Base-by-base conservation (phyloP, 768 basidiomycete species). In the Mycena galericulata region DNA sequence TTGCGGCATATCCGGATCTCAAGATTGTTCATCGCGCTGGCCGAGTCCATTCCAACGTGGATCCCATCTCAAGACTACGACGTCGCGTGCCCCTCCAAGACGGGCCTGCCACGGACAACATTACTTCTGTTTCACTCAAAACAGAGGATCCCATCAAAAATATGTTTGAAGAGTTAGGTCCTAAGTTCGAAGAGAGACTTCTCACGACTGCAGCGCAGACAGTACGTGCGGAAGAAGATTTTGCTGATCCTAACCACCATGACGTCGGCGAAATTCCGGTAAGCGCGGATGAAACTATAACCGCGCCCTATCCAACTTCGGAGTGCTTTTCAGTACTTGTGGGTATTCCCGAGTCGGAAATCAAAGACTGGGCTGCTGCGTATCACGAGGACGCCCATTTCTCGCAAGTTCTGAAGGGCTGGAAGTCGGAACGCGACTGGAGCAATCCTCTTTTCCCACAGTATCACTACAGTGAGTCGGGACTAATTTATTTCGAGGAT, bases 11-110 rank as follows among this genome's bases (percentile, higher is more conserved):
- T 46, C 79, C 76, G 0, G 65, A 65, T 0, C 62, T 82, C 0
- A 68, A 70, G 43, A 79, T 81, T 17, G 67, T 78, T 1, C 81
- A 81, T 40, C 56, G 78, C 24, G 67, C 79, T 0, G 81, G 81
- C 0, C 27, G 75, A 20, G 65, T 79, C 0, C 81, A 82, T 51
- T 80, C 77, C 6, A 82, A 82, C 55, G 75, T 77, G 1, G 74
- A 76, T 50, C 75, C 75, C 0, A 32, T 76, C 1, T 75, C 75
- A 0, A 27, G 72, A 17, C 43, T 73, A 67, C 15, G 54, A 27
- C 68, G 59, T 3, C 27, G 69, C 10, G 50, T 67, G 17, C 74
- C 71, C 11, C 65, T 49, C 14, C 72, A 75, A 26, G 60, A 65
- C 20, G 65, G 70, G 17, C 74, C 74, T 22, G 24, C 50, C 26